Evolutionary conservation across 2,329 filamentous ascomycete species (phyloP), one percentile per base, ranked within the genome.

Genomic region (Botryotinia calthae): DNA sequence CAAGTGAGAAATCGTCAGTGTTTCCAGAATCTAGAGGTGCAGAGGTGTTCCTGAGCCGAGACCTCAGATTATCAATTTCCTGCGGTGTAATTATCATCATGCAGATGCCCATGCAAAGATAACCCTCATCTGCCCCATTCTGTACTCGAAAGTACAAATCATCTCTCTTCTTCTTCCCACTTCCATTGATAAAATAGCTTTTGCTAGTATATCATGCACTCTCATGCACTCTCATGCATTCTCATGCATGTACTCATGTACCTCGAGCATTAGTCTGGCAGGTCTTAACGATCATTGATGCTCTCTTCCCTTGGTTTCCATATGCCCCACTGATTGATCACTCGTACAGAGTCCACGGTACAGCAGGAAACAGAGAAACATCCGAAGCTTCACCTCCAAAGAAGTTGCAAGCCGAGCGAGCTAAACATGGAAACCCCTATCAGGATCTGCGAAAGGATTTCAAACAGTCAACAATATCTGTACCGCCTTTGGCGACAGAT

Each of bases 401-500:
- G 44, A 34, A 59, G 40, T 54, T 51, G 46, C n/a, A 40, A 66
- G 64, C 46, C 28, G 54, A 54, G 46, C n/a, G 28, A 66, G 64
- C 46, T 40, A 66, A 54, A 66, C 46, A 42, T 56, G 25, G 48
- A n/a, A 67, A 18, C 25, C 34, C 48, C 64, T 42, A 56, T 56
- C 48, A 67, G 48, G 65, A 67, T 56, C 65, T 67, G n/a, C 48
- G 51, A 28, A 56, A 42, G 34, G 34, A 40, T 42, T 66, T 54
- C 44, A 51, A 20, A 51, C 46, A 28, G 28, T 54, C 34, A 67
- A 42, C 34, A 42, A 42, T 42, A 67, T 56, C 25, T 67, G 65
- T 67, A 42, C 71, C 71, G 71, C 71, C 65, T 72, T 70, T 72
- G 71, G 71, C 71, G 71, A 72, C 44, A 56, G 64, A 72, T 72